phyloP scores from a whole-genome alignment of 805 yeast species.

The Metschnikowia borealis region DNA sequence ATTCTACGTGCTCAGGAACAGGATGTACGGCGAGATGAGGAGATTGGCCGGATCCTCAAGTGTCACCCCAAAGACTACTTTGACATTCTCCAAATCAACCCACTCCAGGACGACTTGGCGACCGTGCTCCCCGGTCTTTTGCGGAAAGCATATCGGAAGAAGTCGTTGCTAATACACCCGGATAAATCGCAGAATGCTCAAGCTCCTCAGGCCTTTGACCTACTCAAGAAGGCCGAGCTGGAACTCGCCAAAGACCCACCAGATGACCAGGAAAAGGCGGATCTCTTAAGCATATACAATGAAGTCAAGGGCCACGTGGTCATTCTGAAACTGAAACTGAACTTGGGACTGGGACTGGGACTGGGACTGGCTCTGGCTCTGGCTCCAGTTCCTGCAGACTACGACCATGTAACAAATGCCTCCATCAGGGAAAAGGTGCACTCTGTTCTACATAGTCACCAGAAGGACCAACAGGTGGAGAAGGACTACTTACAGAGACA shows the following conservation, averaged over 20 bases:
- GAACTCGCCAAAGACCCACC: constrained; percentile 23
- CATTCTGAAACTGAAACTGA: no score
- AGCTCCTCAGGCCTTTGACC: constrained; percentile 65
- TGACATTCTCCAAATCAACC: constrained; percentile 45
- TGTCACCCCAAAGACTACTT: constrained; percentile 51
- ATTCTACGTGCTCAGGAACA: constrained; percentile 22
- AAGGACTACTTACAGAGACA: constrained; percentile 24
- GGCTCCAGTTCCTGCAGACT: constrained; percentile 3
- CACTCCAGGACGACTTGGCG: constrained; percentile 35
- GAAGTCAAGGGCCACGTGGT: constrained; percentile 15
- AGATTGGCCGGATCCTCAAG: constrained; percentile 50
- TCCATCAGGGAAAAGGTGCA: constrained; percentile 39
- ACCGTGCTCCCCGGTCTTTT: constrained; percentile 26
- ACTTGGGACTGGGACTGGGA: no score
- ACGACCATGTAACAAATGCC: constrained; percentile 24
- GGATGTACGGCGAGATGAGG: constrained; percentile 41
- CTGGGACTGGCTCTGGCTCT: not conserved
- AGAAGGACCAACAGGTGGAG: constrained; percentile 26
- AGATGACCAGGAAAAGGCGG: constrained; percentile 3
- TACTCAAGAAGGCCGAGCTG: constrained; percentile 50
- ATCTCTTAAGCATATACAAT: constrained; percentile 29
- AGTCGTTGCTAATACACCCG: constrained; percentile 65
- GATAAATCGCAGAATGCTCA: constrained; percentile 53
- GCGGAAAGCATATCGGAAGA: constrained; percentile 49
- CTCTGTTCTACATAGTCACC: constrained; percentile 39